Evolutionary conservation across 352 stramenopile genomes (phyloP).

Genomic region (Pythium dissotocum): DNA sequence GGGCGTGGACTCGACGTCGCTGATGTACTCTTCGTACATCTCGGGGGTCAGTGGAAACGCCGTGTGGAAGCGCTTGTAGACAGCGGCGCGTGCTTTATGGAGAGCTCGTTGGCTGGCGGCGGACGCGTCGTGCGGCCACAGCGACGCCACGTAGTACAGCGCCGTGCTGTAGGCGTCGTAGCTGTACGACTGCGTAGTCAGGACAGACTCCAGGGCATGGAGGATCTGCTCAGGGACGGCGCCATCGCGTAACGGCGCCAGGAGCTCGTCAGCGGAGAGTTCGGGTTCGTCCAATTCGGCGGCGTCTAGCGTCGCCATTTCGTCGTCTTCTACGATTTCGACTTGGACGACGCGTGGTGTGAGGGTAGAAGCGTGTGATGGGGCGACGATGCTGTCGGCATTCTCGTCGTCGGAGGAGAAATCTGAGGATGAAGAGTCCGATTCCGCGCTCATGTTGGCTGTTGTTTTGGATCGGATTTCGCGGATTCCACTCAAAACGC

Average conservation of each 20-base stretch:
- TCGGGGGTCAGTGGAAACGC: constrained; percentile 57
- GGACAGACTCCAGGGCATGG: constrained; percentile 15
- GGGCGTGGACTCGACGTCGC: constrained; percentile 26
- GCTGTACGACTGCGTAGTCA: constrained; percentile 5
- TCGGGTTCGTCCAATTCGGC: constrained; percentile 6
- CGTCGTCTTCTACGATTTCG: constrained; percentile 41
- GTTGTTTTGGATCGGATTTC: not conserved
- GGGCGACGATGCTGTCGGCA: constrained; percentile 1
- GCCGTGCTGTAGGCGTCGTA: constrained; percentile 31
- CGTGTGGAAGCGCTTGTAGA: constrained; percentile 52
- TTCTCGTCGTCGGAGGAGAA: constrained; percentile 32
- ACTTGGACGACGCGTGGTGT: constrained; percentile 29
- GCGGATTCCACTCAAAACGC: not conserved
- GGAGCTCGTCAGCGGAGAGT: constrained; percentile 17
- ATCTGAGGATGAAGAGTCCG: constrained; percentile 28
- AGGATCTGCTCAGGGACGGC: constrained; percentile 12
- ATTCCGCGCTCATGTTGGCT: not conserved
- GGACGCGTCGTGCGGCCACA: constrained; percentile 20
- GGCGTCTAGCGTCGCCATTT: constrained; percentile 36
- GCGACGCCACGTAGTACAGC: constrained; percentile 25
- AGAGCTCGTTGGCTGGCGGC: constrained; percentile 23
- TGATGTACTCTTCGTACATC: constrained; percentile 61
- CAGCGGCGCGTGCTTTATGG: constrained; percentile 31
- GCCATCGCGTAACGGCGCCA: constrained; percentile 9
- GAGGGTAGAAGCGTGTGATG: constrained; percentile 18